Conservation (phyloP, 257 asterid genomes). For the Prunella vulgaris region DNA sequence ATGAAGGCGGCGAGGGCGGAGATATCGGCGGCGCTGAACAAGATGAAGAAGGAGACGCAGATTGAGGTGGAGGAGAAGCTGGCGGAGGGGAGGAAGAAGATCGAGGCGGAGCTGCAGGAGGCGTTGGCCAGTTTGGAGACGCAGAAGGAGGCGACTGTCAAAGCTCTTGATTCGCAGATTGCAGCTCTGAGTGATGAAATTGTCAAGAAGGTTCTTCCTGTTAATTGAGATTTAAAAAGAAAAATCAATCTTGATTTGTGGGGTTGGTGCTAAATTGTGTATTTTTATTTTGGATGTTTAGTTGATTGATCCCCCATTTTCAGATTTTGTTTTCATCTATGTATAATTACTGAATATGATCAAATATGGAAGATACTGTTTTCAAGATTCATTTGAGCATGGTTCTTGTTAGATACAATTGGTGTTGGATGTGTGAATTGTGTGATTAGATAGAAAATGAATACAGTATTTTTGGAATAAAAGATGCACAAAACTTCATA, state of each 20-base stretch:
- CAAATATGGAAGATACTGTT: background rate
- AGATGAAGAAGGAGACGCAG: constrained; percentile 96
- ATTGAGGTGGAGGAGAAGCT: constrained; percentile 71
- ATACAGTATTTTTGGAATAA: too few relatives aligned
- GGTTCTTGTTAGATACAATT: background rate
- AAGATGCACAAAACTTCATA: too few relatives aligned
- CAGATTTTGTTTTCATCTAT: background rate
- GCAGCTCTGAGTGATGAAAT: constrained; percentile 73
- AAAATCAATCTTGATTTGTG: background rate
- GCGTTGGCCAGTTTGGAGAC: constrained; percentile 63
- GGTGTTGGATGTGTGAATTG: background rate
- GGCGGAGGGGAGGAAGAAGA: constrained; percentile 76
- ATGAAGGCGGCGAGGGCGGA: constrained; percentile 94
- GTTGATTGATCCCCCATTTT: background rate
- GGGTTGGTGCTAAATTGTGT: background rate
- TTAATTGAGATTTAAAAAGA: background rate
- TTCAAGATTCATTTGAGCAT: background rate
- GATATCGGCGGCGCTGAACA: constrained; percentile 77
- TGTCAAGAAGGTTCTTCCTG: constrained; percentile 90
- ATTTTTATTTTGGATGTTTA: background rate
- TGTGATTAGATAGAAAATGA: too few relatives aligned
- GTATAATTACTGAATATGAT: background rate
- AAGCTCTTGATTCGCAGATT: constrained; percentile 83
- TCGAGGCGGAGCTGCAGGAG: constrained; percentile 82
- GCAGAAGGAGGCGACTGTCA: constrained; percentile 78